A percentile compares a stretch with the other conserved stretches of the same genome.
Evolutionary conservation across 179 eudicot genomes (phyloP).

Genomic region (Drosera spatulata): DNA sequence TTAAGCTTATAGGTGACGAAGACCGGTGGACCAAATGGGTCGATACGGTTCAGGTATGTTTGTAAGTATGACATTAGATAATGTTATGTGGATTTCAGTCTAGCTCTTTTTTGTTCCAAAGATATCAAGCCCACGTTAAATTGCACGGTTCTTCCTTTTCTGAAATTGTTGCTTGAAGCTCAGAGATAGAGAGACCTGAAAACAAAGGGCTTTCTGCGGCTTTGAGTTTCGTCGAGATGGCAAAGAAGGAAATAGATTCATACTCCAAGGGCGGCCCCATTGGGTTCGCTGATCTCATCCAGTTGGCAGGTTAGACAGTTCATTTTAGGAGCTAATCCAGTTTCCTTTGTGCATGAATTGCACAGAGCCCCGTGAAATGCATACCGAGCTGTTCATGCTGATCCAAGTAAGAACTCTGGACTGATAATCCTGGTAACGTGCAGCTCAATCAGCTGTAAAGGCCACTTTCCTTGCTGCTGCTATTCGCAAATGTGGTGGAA

Average conservation of each 20-base stretch:
- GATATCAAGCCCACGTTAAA: neutral
- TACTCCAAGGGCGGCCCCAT: conserved; percentile 85
- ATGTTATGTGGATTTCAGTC: no score
- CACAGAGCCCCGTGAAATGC: neutral
- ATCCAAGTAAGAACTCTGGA: conserved; percentile 1
- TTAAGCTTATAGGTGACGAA: conserved; percentile 69
- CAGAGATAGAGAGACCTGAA: conserved; percentile 92
- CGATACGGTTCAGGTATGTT: conserved; percentile 65
- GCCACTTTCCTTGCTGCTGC: conserved; percentile 79
- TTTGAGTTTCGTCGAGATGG: conserved; percentile 54
- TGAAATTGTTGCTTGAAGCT: conserved; percentile 51
- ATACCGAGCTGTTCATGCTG: neutral
- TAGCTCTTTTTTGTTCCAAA: no score
- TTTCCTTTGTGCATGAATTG: neutral
- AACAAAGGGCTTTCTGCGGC: conserved; percentile 76
- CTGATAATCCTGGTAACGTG: conserved; percentile 13
- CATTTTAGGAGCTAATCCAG: neutral
- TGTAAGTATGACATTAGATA: neutral
- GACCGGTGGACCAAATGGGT: conserved; percentile 96
- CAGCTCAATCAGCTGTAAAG: conserved; percentile 82
- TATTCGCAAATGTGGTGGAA: conserved; percentile 91
- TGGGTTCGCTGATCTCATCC: conserved; percentile 76
- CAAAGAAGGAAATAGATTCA: conserved; percentile 80
- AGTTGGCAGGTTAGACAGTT: conserved; percentile 47
- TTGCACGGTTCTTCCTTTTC: conserved; percentile 14